Evolutionary conservation across 257 asterid species (phyloP).

Genomic region (Ocimum tenuiflorum): DNA sequence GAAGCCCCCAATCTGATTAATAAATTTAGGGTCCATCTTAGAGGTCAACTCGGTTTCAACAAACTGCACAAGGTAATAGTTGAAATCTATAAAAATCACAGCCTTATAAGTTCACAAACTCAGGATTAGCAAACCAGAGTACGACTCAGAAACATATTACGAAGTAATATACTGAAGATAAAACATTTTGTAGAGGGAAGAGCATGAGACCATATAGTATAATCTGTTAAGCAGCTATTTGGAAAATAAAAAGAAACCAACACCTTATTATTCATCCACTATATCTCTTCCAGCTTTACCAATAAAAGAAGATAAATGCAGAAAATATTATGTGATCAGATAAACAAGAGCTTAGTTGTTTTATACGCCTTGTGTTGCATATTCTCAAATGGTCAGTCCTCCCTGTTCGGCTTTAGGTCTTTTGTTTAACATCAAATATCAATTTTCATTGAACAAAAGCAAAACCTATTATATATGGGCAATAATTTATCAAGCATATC

Average conservation of each 20-base stretch:
- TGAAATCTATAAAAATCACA: slow-evolving; percentile 5
- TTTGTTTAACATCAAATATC: background rate
- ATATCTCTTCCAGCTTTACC: background rate
- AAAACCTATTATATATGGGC: background rate
- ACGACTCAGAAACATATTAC: background rate
- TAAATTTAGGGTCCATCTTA: slow-evolving; percentile 34
- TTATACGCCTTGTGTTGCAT: background rate
- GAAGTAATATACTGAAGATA: background rate
- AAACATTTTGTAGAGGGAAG: background rate
- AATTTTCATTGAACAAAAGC: background rate
- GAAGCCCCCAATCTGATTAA: slow-evolving; percentile 55
- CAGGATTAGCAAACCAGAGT: background rate
- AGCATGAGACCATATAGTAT: background rate
- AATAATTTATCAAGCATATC: background rate
- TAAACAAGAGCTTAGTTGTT: background rate
- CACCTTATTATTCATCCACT: background rate
- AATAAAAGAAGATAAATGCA: background rate
- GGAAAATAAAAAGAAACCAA: slow-evolving; percentile 13
- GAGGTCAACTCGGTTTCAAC: slow-evolving; percentile 70
- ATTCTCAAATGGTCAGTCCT: background rate
- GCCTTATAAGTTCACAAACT: background rate
- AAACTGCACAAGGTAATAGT: slow-evolving; percentile 45
- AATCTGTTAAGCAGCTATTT: background rate
- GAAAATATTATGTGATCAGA: background rate
- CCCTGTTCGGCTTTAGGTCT: background rate